These are phyloP conservation scores for Pholiota molesta DNA, from an alignment of 768 basidiomycete genomes.

Conservation along the genomic window DNA sequence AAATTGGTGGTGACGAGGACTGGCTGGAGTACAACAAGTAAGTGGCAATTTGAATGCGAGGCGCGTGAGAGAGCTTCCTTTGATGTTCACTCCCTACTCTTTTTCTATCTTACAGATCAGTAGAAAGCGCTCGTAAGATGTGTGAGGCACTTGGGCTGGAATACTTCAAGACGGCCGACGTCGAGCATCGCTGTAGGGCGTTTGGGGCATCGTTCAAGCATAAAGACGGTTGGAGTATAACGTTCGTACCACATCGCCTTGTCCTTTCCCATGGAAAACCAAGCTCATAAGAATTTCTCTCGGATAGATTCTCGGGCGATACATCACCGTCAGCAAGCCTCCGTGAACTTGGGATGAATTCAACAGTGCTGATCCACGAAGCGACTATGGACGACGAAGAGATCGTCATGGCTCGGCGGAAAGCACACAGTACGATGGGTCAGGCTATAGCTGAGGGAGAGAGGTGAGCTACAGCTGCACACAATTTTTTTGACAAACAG, in stretches of 20 bases:
- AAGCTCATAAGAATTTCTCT: conserved; percentile 1
- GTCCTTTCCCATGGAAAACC: conserved; percentile 28
- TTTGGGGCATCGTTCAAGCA: conserved; percentile 75
- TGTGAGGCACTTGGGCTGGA: conserved; percentile 57
- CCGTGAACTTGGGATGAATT: conserved; percentile 60
- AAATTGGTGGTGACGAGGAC: conserved; percentile 43
- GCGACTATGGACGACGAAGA: conserved; percentile 91
- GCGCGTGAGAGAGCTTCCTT: neutral
- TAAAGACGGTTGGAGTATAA: conserved; percentile 74
- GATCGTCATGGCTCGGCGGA: conserved; percentile 66
- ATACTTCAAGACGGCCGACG: conserved; percentile 68
- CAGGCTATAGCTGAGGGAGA: conserved; percentile 83
- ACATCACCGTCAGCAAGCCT: conserved; percentile 78
- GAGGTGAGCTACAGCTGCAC: conserved; percentile 48
- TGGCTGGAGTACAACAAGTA: conserved; percentile 48
- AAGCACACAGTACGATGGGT: conserved; percentile 89
- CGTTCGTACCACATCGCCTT: conserved; percentile 58
- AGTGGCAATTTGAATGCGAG: conserved; percentile 5
- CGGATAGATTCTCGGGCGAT: conserved; percentile 85
- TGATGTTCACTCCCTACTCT: neutral
- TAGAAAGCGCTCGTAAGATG: conserved; percentile 43
- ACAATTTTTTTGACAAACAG: conserved; percentile 6
- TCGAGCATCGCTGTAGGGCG: conserved; percentile 72
- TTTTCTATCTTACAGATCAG: conserved; percentile 38
- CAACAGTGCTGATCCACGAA: conserved; percentile 91